These are phyloP conservation scores for Eimeria falciformis DNA, from an alignment of 169 alveolate species.

Conservation along the genomic window DNA sequence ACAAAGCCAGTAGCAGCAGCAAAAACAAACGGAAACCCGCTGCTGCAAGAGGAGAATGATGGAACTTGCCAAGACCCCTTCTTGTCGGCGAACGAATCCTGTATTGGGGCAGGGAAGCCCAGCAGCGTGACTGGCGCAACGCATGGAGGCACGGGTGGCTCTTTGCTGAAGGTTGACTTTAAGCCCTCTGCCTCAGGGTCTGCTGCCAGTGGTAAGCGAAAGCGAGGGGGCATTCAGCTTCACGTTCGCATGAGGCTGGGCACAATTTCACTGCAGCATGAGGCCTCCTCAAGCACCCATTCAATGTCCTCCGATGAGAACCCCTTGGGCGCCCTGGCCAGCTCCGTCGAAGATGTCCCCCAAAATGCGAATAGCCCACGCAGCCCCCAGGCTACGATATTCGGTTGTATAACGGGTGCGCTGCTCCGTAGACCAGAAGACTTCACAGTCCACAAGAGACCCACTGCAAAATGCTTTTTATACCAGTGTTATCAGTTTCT, in stretches of 20 bases:
- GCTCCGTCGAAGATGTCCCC: background rate
- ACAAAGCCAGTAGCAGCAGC: background rate
- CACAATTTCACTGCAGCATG: background rate
- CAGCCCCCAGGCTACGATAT: background rate
- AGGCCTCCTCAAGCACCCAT: no score
- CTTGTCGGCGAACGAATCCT: no score
- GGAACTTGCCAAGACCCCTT: no score
- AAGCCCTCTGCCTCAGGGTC: background rate
- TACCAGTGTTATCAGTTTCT: no score
- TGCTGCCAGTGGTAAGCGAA: background rate
- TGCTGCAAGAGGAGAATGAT: background rate
- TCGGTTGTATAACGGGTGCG: background rate
- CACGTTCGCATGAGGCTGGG: constrained; percentile 40
- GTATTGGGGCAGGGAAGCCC: no score
- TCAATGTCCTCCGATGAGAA: no score
- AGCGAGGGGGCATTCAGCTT: constrained; percentile 32
- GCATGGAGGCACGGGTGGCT: no score
- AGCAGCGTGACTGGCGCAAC: no score
- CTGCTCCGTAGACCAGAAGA: background rate
- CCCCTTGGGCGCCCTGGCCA: background rate
- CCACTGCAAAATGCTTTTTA: no score
- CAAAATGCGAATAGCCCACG: background rate
- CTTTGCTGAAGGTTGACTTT: background rate
- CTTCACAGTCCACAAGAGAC: no score
- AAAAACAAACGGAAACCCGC: no score